These are phyloP conservation scores for Neurospora sp. DNA, from an alignment of 495 filamentous ascomycete genomes.

Conservation along the genomic window DNA sequence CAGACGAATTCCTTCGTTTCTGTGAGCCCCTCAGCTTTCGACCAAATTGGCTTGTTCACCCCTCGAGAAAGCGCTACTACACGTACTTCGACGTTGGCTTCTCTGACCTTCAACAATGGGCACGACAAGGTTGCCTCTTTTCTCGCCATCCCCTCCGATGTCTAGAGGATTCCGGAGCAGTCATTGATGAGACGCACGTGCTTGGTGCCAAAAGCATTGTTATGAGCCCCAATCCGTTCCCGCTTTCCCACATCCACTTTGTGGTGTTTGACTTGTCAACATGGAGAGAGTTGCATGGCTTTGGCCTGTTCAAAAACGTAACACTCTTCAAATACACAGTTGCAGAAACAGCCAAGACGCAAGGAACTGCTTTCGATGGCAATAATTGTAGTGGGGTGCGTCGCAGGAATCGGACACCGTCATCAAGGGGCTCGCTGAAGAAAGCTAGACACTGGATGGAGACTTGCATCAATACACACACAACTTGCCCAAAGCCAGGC, in stretches of 20 bases:
- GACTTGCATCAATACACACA: neutral
- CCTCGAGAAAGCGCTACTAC: neutral
- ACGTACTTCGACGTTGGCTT: neutral
- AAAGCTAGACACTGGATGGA: neutral
- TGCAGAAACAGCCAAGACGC: too few relatives aligned
- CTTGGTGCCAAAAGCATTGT: neutral
- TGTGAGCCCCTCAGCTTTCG: neutral
- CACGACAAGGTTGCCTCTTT: neutral
- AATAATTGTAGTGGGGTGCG: too few relatives aligned
- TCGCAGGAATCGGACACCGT: neutral
- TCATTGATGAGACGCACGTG: neutral
- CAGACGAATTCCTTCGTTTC: neutral
- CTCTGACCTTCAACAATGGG: neutral
- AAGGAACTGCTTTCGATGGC: too few relatives aligned
- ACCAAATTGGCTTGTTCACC: neutral
- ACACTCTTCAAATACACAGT: neutral
- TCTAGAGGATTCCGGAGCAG: neutral
- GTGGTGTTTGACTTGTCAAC: neutral
- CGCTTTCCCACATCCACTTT: neutral
- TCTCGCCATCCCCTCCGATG: neutral
- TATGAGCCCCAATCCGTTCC: neutral
- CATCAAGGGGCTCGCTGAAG: neutral
- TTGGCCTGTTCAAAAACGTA: neutral
- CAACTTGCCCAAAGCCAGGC: neutral
- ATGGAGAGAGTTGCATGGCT: neutral